Base-by-base conservation (phyloP, 2,329 filamentous ascomycete species). In the Ustulina deusta region DNA sequence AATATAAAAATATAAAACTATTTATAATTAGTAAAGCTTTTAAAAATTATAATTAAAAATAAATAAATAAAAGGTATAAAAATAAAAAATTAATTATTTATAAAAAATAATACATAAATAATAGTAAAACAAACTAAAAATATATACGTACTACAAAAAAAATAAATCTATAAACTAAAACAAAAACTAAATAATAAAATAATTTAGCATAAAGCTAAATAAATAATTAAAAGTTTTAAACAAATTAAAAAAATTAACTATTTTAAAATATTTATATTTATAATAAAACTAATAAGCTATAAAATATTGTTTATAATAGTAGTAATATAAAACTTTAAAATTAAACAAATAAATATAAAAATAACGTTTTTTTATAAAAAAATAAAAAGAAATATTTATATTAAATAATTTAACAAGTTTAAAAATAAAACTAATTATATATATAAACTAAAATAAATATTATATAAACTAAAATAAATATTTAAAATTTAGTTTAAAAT, bases 281-380 rank as follows among this genome's bases (percentile, higher is more conserved):
- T 60, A 27, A 13, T 60, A 17, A 60, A 60, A 27, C 15, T 60
- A 38, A 60, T 60, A 60, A 60, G n/a, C n/a, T 60, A 60, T 60
- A 60, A 60, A 51, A 17, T 60, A 5, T 60, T 60, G n/a, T 58
- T 58, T 48, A 17, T 10, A 15, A 22, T 58, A 11, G 6, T 7
- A 25, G 17, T 11, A 48, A 15, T n/a, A 13, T 60, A 60, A 51
- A 17, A 60, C 17, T 40, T 60, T 9, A 61, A 61, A 61, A 61
- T 61, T 32, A 61, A 61, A 46, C n/a, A 61, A 61, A 54, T 61
- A 44, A 54, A 61, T 25, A 36, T 61, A 22, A 61, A 61, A 46
- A 61, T 3, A 54, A 2, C 10, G 1, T 61, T 61, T 54, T 49
- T 60, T 36, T 60, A 60, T 40, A 49, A 27, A 38, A n/a, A 49